These are phyloP conservation scores for Fusarium sp. DNA, from an alignment of 2,329 filamentous ascomycete species.

Conservation along the genomic window DNA sequence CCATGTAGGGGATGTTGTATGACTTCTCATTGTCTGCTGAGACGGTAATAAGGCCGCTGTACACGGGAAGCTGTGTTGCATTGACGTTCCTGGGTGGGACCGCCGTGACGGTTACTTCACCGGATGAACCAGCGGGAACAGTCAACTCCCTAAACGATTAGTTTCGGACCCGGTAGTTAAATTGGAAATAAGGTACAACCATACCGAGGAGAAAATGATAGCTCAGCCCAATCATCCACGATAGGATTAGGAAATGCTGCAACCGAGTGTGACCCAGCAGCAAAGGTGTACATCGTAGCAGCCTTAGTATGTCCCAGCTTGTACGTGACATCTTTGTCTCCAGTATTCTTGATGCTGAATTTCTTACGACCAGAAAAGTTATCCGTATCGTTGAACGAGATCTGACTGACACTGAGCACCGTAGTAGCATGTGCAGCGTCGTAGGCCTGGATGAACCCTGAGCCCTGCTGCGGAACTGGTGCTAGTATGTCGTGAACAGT, in stretches of 20 bases:
- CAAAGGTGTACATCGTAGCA: neutral
- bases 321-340: neutral
- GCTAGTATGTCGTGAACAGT: neutral
- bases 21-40: neutral
- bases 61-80: neutral
- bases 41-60: neutral
- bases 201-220: neutral
- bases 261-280: neutral
- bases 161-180: neutral
- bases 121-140: neutral
- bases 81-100: neutral
- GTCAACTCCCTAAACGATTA: neutral
- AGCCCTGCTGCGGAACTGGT: neutral
- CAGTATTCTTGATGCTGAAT: neutral
- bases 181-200: neutral
- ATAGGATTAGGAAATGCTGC: neutral
- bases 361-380: neutral
- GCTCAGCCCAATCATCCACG: neutral
- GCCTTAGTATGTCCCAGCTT: neutral
- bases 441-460: neutral
- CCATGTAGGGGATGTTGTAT: neutral
- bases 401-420: neutral
- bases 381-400: slow-evolving; percentile 14
- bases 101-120: neutral
- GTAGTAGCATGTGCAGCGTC: neutral